These are phyloP conservation scores for Scenedesmus sp. DNA, from an alignment of 163 green algal species.

Conservation along the genomic window DNA sequence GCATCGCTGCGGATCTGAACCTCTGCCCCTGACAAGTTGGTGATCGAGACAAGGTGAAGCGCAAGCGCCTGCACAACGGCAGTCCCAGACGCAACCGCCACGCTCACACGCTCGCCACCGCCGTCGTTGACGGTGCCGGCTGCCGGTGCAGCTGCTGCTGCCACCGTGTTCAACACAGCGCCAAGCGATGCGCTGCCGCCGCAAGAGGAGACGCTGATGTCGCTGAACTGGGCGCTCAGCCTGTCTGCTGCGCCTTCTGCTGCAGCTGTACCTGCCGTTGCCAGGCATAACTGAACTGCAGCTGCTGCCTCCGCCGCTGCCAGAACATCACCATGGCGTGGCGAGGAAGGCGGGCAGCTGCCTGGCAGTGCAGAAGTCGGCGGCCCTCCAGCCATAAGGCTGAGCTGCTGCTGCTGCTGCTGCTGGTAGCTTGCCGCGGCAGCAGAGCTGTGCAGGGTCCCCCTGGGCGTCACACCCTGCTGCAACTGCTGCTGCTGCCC, in stretches of 20 bases:
- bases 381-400: not conserved
- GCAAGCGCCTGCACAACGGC: not conserved
- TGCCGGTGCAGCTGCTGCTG: not conserved
- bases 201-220: not conserved
- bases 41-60: not conserved
- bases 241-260: not conserved
- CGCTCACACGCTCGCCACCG: not conserved
- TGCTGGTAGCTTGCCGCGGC: not conserved
- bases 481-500: conserved; percentile 11
- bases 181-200: no score
- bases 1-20: not conserved
- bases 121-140: not conserved
- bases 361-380: not conserved
- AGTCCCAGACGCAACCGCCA: not conserved
- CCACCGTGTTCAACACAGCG: not conserved
- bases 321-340: not conserved
- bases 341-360: not conserved
- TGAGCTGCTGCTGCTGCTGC: conserved; percentile 23
- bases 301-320: not conserved
- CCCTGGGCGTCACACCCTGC: not conserved
- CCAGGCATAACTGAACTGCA: not conserved
- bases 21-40: not conserved
- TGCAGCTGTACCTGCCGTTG: not conserved
- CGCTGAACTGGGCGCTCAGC: not conserved
- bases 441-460: not conserved